Conservation (phyloP, 164 flowering plant genomes). For the Magnolia changhungtana region DNA sequence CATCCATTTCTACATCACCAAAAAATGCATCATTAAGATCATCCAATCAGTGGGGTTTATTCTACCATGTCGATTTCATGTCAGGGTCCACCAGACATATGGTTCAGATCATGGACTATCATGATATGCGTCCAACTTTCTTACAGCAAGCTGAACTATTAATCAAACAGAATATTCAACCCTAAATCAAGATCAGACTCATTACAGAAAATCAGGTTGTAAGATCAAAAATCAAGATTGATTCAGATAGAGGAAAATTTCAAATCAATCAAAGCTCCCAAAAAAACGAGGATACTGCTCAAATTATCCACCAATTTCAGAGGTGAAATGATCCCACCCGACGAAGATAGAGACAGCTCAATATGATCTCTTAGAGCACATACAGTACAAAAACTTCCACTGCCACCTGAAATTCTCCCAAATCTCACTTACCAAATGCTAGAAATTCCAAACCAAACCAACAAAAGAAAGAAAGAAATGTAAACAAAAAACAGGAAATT, state of each 20-base stretch:
- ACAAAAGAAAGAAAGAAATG: not conserved
- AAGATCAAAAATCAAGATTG: not conserved
- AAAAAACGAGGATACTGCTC: conserved; percentile 42
- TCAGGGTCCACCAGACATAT: not conserved
- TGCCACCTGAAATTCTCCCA: conserved; percentile 33
- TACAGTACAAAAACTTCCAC: conserved; percentile 49
- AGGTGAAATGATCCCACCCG: conserved; percentile 43
- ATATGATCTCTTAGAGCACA: conserved; percentile 52
- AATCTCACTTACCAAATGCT: not conserved
- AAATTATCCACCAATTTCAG: conserved; percentile 52
- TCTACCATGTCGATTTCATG: not conserved
- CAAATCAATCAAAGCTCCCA: conserved; percentile 25
- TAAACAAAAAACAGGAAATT: not conserved
- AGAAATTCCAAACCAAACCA: not conserved
- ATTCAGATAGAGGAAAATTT: not conserved
- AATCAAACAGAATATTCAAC: not conserved
- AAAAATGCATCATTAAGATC: not conserved
- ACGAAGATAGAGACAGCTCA: conserved; percentile 34
- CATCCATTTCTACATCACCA: not conserved
- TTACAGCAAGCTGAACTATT: no score
- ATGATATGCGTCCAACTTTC: not conserved
- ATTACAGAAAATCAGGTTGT: no score
- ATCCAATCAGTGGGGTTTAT: not conserved
- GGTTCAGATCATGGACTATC: not conserved
- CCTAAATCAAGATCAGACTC: not conserved